Evolutionary conservation across 306 rosid species (phyloP).

Genomic region (Trichosanthes cucumerina): DNA sequence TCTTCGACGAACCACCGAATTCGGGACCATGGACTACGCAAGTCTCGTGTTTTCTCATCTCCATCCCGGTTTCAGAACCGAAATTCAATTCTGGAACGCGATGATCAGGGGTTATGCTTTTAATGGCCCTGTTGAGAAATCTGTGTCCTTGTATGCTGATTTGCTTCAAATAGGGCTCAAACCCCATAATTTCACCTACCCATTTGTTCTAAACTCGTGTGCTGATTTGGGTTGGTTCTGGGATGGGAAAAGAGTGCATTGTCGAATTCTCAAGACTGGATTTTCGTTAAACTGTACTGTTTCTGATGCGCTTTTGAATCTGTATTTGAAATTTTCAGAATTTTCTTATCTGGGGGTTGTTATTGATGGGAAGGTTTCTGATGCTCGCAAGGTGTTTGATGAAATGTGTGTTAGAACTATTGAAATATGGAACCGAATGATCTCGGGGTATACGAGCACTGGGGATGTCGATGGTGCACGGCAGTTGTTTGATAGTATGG

Average conservation of each 20-base stretch:
- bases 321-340: slow-evolving; percentile 7
- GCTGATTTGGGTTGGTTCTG: slow-evolving; percentile 19
- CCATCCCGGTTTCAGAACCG: background rate
- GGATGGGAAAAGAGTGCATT: slow-evolving; percentile 17
- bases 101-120: slow-evolving; percentile 20
- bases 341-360: background rate
- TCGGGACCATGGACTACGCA: slow-evolving; percentile 19
- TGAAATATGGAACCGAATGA: slow-evolving; percentile 14
- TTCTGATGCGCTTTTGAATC: slow-evolving; percentile 15
- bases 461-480: slow-evolving; percentile 15
- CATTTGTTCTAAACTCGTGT: slow-evolving; percentile 19
- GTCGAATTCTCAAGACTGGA: slow-evolving; percentile 13
- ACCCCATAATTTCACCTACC: slow-evolving; percentile 27
- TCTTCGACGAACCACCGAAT: slow-evolving; percentile 21
- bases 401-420: slow-evolving; percentile 7
- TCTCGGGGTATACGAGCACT: background rate
- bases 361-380: background rate
- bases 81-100: slow-evolving; percentile 18
- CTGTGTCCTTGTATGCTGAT: slow-evolving; percentile 11
- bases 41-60: slow-evolving; percentile 11
- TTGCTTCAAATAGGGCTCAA: slow-evolving; percentile 20
- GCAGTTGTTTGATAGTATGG: slow-evolving; percentile 16
- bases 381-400: slow-evolving; percentile 20
- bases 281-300: slow-evolving; percentile 9
- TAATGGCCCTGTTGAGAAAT: slow-evolving; percentile 10